phyloP scores from a whole-genome alignment of 2,329 filamentous ascomycete genomes.

The Sporothrix curviconia region DNA sequence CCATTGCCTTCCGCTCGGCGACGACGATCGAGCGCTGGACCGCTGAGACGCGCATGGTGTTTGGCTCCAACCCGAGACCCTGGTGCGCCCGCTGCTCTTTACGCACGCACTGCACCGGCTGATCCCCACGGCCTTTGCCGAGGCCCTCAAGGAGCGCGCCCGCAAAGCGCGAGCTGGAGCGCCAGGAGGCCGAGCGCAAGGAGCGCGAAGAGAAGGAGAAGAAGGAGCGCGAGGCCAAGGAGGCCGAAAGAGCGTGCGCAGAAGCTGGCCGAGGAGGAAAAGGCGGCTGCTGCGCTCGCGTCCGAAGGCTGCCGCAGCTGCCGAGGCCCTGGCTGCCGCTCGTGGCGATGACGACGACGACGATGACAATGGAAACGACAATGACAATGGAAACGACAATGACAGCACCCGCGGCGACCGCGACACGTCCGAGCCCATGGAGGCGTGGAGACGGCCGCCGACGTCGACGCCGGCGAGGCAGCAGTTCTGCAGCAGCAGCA shows the following conservation, averaged over 20 bases:
- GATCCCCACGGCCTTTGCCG: constrained; percentile 76
- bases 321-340: constrained; percentile 38
- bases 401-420: constrained; percentile 23
- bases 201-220: constrained; percentile 60
- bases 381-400: constrained; percentile 24
- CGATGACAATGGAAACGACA: constrained; percentile 25
- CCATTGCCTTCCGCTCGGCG: constrained; percentile 66
- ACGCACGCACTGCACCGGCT: constrained; percentile 61
- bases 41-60: constrained; percentile 84
- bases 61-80: constrained; percentile 64
- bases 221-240: constrained; percentile 61
- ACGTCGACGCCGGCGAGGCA: background rate
- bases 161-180: constrained; percentile 45
- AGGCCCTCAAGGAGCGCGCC: constrained; percentile 64
- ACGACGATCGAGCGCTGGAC: constrained; percentile 74
- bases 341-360: constrained; percentile 30
- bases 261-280: constrained; percentile 61
- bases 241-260: constrained; percentile 62
- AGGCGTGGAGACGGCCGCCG: constrained; percentile 14
- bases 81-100: constrained; percentile 59
- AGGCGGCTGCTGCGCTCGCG: constrained; percentile 55
- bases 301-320: constrained; percentile 47
- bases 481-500: background rate
- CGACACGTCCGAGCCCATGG: constrained; percentile 53
- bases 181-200: constrained; percentile 48